These are phyloP conservation scores for Xylaria nigripes DNA, from an alignment of 495 filamentous ascomycete species.

Conservation along the genomic window DNA sequence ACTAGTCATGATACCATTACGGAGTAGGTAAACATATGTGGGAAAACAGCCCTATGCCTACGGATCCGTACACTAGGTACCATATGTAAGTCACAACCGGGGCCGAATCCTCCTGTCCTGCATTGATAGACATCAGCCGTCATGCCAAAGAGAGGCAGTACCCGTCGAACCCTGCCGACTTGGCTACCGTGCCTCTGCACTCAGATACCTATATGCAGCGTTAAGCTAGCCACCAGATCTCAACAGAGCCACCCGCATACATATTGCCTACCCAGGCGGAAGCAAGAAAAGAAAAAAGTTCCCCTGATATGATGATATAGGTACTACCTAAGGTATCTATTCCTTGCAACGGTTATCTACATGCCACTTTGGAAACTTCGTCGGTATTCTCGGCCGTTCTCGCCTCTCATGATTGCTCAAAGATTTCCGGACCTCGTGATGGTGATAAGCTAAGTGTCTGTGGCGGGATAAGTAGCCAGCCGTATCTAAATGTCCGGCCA, in stretches of 20 bases:
- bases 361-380: background rate
- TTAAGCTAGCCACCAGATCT: constrained; percentile 1
- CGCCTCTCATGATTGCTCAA: background rate
- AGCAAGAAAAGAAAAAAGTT: background rate
- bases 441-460: background rate
- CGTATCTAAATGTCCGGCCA: background rate
- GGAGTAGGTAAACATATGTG: too few relatives aligned
- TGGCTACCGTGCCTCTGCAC: background rate
- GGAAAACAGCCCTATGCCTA: background rate
- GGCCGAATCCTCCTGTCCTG: background rate
- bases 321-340: background rate
- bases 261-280: background rate
- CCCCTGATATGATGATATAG: background rate
- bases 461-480: constrained; percentile 1
- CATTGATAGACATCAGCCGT: background rate
- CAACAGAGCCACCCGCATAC: background rate
- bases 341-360: background rate
- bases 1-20: too few relatives aligned
- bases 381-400: constrained; percentile 1
- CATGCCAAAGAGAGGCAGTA: background rate
- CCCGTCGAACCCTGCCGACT: constrained; percentile 1
- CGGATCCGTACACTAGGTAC: background rate
- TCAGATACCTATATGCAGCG: background rate
- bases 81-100: background rate
- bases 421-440: background rate